Percentiles rank a stretch among this genome's conserved stretches.
These are phyloP conservation scores for Amylostereum areolatum DNA, from an alignment of 1,284 basidiomycete species.

Conservation along the genomic window DNA sequence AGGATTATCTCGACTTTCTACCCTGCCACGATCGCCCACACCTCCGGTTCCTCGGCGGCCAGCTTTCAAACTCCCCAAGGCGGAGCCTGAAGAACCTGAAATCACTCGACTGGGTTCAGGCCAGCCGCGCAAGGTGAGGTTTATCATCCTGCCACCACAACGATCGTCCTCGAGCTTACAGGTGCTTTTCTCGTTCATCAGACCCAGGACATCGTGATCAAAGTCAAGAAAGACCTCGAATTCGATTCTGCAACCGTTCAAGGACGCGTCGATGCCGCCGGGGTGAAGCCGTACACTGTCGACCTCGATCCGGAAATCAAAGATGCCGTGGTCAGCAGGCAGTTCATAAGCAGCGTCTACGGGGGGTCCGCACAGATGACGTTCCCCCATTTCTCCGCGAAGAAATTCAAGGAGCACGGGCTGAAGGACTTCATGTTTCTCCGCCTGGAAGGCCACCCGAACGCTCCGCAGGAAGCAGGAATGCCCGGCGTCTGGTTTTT, in stretches of 20 bases:
- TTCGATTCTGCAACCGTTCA: not conserved
- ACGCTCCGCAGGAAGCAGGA: slow-evolving; percentile 14
- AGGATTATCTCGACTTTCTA: too few species aligned
- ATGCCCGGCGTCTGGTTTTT: slow-evolving; percentile 13
- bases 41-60: too few species aligned
- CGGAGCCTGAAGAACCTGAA: too few species aligned
- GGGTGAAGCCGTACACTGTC: slow-evolving; percentile 6
- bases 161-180: slow-evolving; percentile 32
- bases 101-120: too few species aligned
- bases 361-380: slow-evolving; percentile 10
- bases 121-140: too few species aligned
- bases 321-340: slow-evolving; percentile 8
- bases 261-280: slow-evolving; percentile 4
- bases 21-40: too few species aligned
- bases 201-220: slow-evolving; percentile 5
- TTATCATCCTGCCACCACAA: slow-evolving; percentile 21
- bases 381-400: slow-evolving; percentile 4
- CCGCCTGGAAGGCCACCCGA: slow-evolving; percentile 11
- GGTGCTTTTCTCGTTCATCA: slow-evolving; percentile 26
- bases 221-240: not conserved
- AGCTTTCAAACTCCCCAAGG: too few species aligned
- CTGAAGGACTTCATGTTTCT: slow-evolving; percentile 13
- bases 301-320: slow-evolving; percentile 6
- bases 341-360: slow-evolving; percentile 11
- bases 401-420: slow-evolving; percentile 5